Percentiles rank a stretch among this genome's conserved stretches.
Evolutionary conservation across 2,329 filamentous ascomycete genomes (phyloP).

Genomic region (Arthrobotrys sphaeroides): DNA sequence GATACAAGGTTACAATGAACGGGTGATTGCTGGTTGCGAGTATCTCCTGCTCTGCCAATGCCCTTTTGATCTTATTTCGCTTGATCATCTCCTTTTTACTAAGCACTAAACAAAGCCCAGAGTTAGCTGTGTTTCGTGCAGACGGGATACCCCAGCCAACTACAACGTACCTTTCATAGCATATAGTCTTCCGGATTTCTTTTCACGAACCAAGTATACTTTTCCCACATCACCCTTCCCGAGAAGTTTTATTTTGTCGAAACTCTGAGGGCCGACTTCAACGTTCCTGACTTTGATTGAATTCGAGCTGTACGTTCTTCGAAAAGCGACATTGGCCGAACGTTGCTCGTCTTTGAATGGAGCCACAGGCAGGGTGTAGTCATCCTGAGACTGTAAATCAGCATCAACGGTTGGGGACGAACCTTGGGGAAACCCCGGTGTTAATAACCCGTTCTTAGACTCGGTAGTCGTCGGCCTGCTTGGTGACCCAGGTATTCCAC

Average conservation of each 20-base stretch:
- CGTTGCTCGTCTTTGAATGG: constrained; percentile 73
- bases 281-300: constrained; percentile 98
- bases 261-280: constrained; percentile 92
- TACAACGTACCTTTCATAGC: constrained; percentile 89
- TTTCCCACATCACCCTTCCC: constrained; percentile 99
- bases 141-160: constrained; percentile 47
- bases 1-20: constrained; percentile 97
- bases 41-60: constrained; percentile 96
- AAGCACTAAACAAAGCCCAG: constrained; percentile 70
- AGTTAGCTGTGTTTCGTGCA: not conserved
- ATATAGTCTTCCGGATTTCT: constrained; percentile 94
- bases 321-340: constrained; percentile 71
- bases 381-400: constrained; percentile 61
- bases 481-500: constrained; percentile 65
- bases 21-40: constrained; percentile 98
- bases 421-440: constrained; percentile 54
- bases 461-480: constrained; percentile 85
- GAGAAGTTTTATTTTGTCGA: constrained; percentile 99
- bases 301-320: constrained; percentile 97
- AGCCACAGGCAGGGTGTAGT: constrained; percentile 63
- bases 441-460: constrained; percentile 70
- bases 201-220: constrained; percentile 95
- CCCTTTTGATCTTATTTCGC: constrained; percentile 99
- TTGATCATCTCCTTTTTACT: constrained; percentile 99
- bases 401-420: constrained; percentile 62